These are phyloP conservation scores for Magnolia officinalis DNA, from an alignment of 164 flowering plant genomes.

Conservation along the genomic window DNA sequence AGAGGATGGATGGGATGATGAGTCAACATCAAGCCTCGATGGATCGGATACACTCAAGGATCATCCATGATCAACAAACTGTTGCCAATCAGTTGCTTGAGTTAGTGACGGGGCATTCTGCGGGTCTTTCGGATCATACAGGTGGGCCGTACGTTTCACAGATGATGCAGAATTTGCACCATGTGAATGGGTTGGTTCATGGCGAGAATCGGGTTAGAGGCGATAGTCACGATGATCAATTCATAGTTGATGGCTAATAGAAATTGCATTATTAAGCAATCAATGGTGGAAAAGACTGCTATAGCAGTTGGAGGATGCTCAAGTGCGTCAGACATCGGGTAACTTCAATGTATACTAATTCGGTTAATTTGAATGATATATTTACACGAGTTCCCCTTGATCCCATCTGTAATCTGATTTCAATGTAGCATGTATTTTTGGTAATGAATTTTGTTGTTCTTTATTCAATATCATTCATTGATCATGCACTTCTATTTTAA, in stretches of 20 bases:
- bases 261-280: background rate
- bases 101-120: slow-evolving; percentile 68
- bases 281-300: background rate
- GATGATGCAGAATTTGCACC: slow-evolving; percentile 85
- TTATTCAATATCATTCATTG: background rate
- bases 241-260: slow-evolving; percentile 70
- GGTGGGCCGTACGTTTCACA: slow-evolving; percentile 76
- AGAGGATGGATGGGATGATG: slow-evolving; percentile 70
- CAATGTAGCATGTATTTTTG: background rate
- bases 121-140: slow-evolving; percentile 65
- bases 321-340: background rate
- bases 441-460: slow-evolving; percentile 1
- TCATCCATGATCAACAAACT: slow-evolving; percentile 79
- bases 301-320: background rate
- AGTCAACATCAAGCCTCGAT: slow-evolving; percentile 67
- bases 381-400: slow-evolving; percentile 2
- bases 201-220: slow-evolving; percentile 70
- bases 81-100: slow-evolving; percentile 70
- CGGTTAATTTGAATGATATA: slow-evolving; percentile 11
- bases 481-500: background rate
- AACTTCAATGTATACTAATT: slow-evolving; percentile 14
- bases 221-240: slow-evolving; percentile 85
- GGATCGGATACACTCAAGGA: slow-evolving; percentile 70
- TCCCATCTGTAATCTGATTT: background rate
- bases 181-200: slow-evolving; percentile 77